Evolutionary conservation across 2,329 filamentous ascomycete species (phyloP).

Genomic region (Pseudogymnoascus sp.): DNA sequence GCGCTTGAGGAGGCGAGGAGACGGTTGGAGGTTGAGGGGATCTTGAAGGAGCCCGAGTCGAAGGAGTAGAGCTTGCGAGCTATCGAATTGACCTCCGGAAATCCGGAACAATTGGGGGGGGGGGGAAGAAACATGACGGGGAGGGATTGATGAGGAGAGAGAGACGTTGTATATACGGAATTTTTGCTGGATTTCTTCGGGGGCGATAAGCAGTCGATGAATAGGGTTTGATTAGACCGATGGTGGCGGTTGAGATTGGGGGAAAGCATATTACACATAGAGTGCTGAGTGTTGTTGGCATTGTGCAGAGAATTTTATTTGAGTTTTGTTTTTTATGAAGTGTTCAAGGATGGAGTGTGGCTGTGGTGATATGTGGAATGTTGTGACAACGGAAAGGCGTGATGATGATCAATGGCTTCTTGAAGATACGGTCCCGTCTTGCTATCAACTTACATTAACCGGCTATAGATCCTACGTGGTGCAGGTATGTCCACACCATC

Average conservation of each 20-base stretch:
- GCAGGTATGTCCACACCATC: background rate
- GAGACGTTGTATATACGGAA: background rate
- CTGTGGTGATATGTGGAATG: background rate
- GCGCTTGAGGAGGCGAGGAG: conserved; percentile 92
- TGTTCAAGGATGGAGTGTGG: background rate
- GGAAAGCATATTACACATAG: background rate
- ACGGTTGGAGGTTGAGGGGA: conserved; percentile 91
- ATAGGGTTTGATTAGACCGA: background rate
- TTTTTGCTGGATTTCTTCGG: background rate
- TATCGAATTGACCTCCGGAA: background rate
- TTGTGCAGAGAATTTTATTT: background rate
- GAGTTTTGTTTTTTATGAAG: background rate
- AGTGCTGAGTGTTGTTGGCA: background rate
- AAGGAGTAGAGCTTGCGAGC: conserved; percentile 28
- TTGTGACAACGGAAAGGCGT: background rate
- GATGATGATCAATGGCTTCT: background rate
- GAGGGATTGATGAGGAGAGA: background rate
- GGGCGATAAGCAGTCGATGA: background rate
- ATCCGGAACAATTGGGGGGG: background rate
- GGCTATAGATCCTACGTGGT: background rate
- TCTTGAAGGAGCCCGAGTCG: conserved; percentile 68
- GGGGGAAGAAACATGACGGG: background rate
- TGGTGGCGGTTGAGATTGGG: background rate
- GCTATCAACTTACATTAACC: background rate
- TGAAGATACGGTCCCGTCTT: background rate